These are phyloP conservation scores for Entomortierella chlamydospora DNA, from an alignment of 192 early-diverging fungal species.

Conservation along the genomic window DNA sequence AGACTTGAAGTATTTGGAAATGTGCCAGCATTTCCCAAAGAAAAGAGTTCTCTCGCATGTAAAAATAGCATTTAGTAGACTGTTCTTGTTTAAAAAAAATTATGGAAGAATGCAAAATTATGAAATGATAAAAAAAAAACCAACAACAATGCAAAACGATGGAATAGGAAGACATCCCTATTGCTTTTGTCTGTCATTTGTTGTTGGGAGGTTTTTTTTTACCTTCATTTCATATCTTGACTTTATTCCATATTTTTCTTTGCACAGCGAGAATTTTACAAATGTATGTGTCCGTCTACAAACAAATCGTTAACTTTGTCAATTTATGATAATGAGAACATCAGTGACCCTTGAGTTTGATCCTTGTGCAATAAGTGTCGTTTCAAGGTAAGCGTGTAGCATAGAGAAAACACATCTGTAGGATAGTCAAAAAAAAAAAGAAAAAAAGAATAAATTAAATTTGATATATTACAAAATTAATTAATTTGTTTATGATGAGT, in stretches of 20 bases:
- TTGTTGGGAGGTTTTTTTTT: no score
- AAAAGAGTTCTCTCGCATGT: slow-evolving; percentile 47
- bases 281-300: background rate
- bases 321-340: background rate
- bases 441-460: no score
- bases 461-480: no score
- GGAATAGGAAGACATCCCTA: no score
- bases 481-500: no score
- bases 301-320: background rate
- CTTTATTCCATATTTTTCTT: slow-evolving; percentile 2
- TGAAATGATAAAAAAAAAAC: background rate
- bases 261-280: background rate
- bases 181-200: no score
- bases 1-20: slow-evolving; percentile 19
- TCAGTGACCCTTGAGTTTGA: background rate
- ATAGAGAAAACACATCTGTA: no score
- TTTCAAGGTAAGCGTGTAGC: no score
- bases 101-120: background rate
- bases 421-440: no score
- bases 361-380: no score
- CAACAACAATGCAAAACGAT: no score
- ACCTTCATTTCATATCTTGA: background rate
- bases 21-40: background rate
- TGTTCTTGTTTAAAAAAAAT: background rate
- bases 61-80: slow-evolving; percentile 20